Evolutionary conservation across 257 asterid genomes (phyloP).

Genomic region (Lavandula angustifolia): DNA sequence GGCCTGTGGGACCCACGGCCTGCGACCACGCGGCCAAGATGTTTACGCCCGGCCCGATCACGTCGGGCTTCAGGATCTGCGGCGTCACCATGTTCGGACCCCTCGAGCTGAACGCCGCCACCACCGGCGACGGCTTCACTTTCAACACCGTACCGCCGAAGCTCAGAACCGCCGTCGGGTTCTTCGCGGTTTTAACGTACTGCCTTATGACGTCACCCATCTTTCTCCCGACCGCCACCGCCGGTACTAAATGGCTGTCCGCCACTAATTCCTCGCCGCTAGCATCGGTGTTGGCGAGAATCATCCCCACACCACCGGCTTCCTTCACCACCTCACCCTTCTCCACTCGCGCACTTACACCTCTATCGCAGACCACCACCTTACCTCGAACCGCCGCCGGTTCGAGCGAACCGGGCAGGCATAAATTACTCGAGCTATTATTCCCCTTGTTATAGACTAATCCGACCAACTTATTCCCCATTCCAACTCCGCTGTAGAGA

Average conservation of each 20-base stretch:
- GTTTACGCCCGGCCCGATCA: slow-evolving; percentile 65
- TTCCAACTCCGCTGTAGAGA: slow-evolving; percentile 49
- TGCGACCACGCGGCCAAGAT: slow-evolving; percentile 59
- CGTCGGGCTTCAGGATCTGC: slow-evolving; percentile 64
- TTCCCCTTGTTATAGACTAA: slow-evolving; percentile 40
- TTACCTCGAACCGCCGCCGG: slow-evolving; percentile 51
- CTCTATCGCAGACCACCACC: slow-evolving; percentile 60
- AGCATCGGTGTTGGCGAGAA: slow-evolving; percentile 59
- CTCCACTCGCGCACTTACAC: slow-evolving; percentile 52
- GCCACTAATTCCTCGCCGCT: slow-evolving; percentile 67
- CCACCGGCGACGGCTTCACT: slow-evolving; percentile 70
- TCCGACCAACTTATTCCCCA: slow-evolving; percentile 44
- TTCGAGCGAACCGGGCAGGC: slow-evolving; percentile 49
- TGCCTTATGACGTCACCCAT: slow-evolving; percentile 45
- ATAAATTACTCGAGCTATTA: slow-evolving; percentile 42
- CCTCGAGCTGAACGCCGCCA: slow-evolving; percentile 67
- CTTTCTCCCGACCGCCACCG: slow-evolving; percentile 56
- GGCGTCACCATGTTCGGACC: slow-evolving; percentile 63
- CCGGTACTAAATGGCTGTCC: slow-evolving; percentile 60
- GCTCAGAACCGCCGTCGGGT: slow-evolving; percentile 45
- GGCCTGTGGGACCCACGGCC: slow-evolving; percentile 54
- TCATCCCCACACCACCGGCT: slow-evolving; percentile 56
- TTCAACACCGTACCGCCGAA: slow-evolving; percentile 60
- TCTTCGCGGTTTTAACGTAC: slow-evolving; percentile 39
- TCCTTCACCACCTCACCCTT: slow-evolving; percentile 46